Evolutionary conservation across 2,329 filamentous ascomycete genomes (phyloP).

Genomic region (Colletotrichum sp.): DNA sequence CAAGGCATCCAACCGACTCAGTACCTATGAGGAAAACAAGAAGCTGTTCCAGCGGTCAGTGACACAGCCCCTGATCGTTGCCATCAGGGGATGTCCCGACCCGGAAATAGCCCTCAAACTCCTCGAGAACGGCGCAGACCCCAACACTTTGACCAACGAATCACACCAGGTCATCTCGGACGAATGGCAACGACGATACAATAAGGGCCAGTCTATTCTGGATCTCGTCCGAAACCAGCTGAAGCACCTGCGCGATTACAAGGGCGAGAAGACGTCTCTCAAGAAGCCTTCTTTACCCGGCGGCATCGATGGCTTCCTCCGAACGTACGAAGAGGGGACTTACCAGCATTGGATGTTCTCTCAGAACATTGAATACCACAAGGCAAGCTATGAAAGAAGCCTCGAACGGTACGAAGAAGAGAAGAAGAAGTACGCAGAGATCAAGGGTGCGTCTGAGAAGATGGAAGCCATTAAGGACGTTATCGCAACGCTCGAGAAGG

Average conservation of each 20-base stretch:
- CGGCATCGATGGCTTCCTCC: conserved; percentile 58
- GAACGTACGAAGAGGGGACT: conserved; percentile 52
- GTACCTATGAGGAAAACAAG: conserved; percentile 53
- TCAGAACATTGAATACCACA: conserved; percentile 37
- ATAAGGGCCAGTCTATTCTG: conserved; percentile 55
- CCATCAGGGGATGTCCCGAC: conserved; percentile 52
- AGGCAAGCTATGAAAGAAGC: conserved; percentile 39
- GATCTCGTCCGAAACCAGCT: conserved; percentile 65
- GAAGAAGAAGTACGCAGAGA: conserved; percentile 16
- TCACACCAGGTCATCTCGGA: conserved; percentile 40
- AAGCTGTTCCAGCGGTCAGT: conserved; percentile 49
- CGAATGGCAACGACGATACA: conserved; percentile 34
- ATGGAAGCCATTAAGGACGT: conserved; percentile 56
- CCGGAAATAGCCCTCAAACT: conserved; percentile 60
- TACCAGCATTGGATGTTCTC: conserved; percentile 65
- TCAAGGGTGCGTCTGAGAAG: conserved; percentile 53
- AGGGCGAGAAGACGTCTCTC: conserved; percentile 30
- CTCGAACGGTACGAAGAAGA: conserved; percentile 31
- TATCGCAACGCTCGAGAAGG: conserved; percentile 55
- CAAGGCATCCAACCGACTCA: conserved; percentile 38
- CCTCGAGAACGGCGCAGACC: conserved; percentile 68
- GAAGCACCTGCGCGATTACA: conserved; percentile 51
- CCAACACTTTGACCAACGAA: conserved; percentile 59
- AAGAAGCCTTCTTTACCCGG: conserved; percentile 32
- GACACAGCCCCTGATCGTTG: conserved; percentile 71